Evolutionary conservation across 1,139 yeast genomes (phyloP).

Genomic region (Protomyces lactucae-debilis): DNA sequence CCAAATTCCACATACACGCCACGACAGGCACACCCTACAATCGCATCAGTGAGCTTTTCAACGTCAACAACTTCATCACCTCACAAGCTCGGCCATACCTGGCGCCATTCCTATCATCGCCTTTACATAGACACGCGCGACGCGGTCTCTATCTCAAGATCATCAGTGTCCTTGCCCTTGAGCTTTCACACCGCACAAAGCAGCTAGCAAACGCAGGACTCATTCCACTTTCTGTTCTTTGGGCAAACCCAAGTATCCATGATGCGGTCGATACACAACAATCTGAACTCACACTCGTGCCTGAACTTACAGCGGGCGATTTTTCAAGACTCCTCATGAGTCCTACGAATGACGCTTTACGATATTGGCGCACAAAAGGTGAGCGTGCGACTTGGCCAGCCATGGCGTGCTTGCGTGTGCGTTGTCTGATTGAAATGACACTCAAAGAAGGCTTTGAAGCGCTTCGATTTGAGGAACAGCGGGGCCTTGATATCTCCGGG

Average conservation of each 20-base stretch:
- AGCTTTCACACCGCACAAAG: slow-evolving; percentile 76
- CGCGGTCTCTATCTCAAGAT: slow-evolving; percentile 44
- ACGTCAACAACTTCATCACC: slow-evolving; percentile 92
- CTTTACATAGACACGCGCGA: slow-evolving; percentile 48
- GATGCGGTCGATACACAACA: slow-evolving; percentile 29
- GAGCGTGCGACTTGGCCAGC: slow-evolving; percentile 94
- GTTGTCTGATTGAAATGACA: slow-evolving; percentile 87
- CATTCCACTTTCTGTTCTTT: slow-evolving; percentile 77
- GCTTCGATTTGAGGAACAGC: slow-evolving; percentile 7
- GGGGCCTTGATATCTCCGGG: neutral
- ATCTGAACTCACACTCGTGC: slow-evolving; percentile 67
- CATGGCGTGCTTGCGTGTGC: slow-evolving; percentile 74
- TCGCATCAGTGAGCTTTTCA: slow-evolving; percentile 87
- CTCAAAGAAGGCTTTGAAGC: slow-evolving; percentile 46
- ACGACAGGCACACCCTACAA: slow-evolving; percentile 84
- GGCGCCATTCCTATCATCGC: slow-evolving; percentile 76
- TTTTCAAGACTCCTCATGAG: slow-evolving; percentile 71
- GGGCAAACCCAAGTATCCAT: slow-evolving; percentile 75
- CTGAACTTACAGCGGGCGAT: slow-evolving; percentile 66
- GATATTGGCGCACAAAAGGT: slow-evolving; percentile 87
- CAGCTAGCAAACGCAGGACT: slow-evolving; percentile 75
- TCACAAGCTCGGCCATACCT: slow-evolving; percentile 91
- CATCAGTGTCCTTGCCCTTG: slow-evolving; percentile 52
- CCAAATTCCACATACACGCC: slow-evolving; percentile 36
- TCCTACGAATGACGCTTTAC: slow-evolving; percentile 63